These are phyloP conservation scores for Rhizopogon vulgaris DNA, from an alignment of 768 basidiomycete species.

Conservation along the genomic window DNA sequence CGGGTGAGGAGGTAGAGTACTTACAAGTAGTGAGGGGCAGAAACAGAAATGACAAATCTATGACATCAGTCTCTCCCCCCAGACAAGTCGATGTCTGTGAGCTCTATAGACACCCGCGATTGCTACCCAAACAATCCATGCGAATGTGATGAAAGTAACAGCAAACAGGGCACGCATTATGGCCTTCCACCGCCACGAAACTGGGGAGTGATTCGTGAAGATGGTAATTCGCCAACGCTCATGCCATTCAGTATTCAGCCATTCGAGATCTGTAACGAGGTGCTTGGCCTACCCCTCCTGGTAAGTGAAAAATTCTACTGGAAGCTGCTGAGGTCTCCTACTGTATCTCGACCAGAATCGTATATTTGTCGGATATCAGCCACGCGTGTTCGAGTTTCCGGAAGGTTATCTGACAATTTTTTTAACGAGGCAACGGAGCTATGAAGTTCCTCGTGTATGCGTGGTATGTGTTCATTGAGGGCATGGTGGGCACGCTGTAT, in stretches of 20 bases:
- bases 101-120: slow-evolving; percentile 65
- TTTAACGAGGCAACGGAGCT: slow-evolving; percentile 52
- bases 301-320: slow-evolving; percentile 1
- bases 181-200: slow-evolving; percentile 65
- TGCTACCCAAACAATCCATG: slow-evolving; percentile 55
- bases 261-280: slow-evolving; percentile 58
- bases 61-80: slow-evolving; percentile 76
- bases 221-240: slow-evolving; percentile 70
- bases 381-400: slow-evolving; percentile 56
- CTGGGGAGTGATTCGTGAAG: slow-evolving; percentile 67
- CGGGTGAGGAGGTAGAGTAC: background rate
- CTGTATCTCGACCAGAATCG: slow-evolving; percentile 67
- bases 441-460: slow-evolving; percentile 54
- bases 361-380: slow-evolving; percentile 59
- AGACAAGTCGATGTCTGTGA: slow-evolving; percentile 68
- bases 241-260: slow-evolving; percentile 76
- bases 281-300: slow-evolving; percentile 46
- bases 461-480: slow-evolving; percentile 52
- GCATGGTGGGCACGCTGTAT: slow-evolving; percentile 54
- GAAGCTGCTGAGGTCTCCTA: slow-evolving; percentile 16
- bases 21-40: background rate
- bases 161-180: slow-evolving; percentile 57
- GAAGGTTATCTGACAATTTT: slow-evolving; percentile 53
- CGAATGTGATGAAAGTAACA: slow-evolving; percentile 49
- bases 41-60: slow-evolving; percentile 25